These are phyloP conservation scores for Hemisphaericaspora lyxosophila DNA, from an alignment of 1,139 yeast genomes.

Conservation along the genomic window DNA sequence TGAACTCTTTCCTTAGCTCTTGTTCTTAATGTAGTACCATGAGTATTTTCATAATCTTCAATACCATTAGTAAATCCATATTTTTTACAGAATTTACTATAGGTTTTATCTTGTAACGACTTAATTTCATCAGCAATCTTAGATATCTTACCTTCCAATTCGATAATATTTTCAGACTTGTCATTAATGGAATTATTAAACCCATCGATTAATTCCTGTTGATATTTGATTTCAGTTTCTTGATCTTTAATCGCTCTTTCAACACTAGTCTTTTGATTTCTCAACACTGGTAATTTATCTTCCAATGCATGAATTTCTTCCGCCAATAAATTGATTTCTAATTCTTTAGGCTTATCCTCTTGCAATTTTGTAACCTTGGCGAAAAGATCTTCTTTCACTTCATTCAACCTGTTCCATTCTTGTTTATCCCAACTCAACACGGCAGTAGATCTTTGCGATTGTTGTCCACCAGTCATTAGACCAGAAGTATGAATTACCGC, in stretches of 20 bases:
- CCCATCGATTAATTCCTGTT: conserved; percentile 24
- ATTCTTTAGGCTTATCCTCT: conserved; percentile 51
- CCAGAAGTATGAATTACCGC: conserved; percentile 83
- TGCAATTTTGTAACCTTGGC: conserved; percentile 53
- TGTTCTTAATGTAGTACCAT: conserved; percentile 60
- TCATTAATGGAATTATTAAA: conserved; percentile 20
- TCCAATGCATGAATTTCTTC: conserved; percentile 59
- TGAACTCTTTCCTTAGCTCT: conserved; percentile 66
- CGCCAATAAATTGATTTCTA: conserved; percentile 55
- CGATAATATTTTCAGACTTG: conserved; percentile 24
- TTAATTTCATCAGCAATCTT: conserved; percentile 29
- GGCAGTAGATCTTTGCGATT: conserved; percentile 34
- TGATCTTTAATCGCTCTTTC: conserved; percentile 56
- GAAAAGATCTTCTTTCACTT: conserved; percentile 60
- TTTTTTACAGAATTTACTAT: conserved; percentile 52
- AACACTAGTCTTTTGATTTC: conserved; percentile 49
- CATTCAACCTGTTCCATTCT: conserved; percentile 58
- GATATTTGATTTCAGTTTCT: conserved; percentile 55
- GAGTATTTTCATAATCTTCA: conserved; percentile 65
- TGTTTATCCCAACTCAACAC: conserved; percentile 69
- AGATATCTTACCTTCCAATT: conserved; percentile 30
- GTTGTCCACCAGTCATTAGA: conserved; percentile 86
- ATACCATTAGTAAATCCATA: conserved; percentile 55
- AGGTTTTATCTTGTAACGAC: conserved; percentile 45
- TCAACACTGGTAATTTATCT: conserved; percentile 50